Conservation (phyloP, 495 filamentous ascomycete genomes). For the Tuber calosporum region DNA sequence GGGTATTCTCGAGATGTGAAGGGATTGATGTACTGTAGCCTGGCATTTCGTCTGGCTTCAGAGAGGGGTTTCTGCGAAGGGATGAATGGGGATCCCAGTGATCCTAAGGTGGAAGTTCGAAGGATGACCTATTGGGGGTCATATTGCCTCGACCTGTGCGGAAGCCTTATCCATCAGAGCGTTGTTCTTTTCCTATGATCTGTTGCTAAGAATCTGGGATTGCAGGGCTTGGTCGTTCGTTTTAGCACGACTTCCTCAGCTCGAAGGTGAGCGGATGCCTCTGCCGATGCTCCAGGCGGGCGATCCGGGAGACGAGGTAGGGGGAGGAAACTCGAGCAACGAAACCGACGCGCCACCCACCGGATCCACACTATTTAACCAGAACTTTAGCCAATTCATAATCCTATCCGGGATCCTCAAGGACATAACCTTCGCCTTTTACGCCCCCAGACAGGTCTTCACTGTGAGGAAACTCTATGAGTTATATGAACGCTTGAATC, state of each 20-base stretch:
- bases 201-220: slow-evolving; percentile 15
- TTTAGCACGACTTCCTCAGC: slow-evolving; percentile 57
- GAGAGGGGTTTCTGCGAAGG: slow-evolving; percentile 53
- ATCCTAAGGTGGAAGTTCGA: slow-evolving; percentile 52
- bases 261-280: slow-evolving; percentile 43
- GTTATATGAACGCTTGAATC: slow-evolving; percentile 19
- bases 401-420: slow-evolving; percentile 28
- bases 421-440: slow-evolving; percentile 27
- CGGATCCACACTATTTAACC: not conserved
- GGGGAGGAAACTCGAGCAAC: not conserved
- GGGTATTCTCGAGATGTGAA: slow-evolving; percentile 57
- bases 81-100: slow-evolving; percentile 45
- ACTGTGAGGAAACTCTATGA: slow-evolving; percentile 25
- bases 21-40: slow-evolving; percentile 59
- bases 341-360: not conserved
- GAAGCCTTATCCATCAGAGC: not conserved
- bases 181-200: not conserved
- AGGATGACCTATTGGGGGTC: slow-evolving; percentile 64
- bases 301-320: not conserved
- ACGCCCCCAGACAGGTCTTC: slow-evolving; percentile 24
- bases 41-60: slow-evolving; percentile 57
- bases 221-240: slow-evolving; percentile 57
- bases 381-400: slow-evolving; percentile 27
- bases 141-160: slow-evolving; percentile 61
- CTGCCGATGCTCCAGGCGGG: slow-evolving; percentile 8